Base-by-base conservation (phyloP, 2,329 filamentous ascomycete species). In the Dryadomyces quercus-mongolicae region DNA sequence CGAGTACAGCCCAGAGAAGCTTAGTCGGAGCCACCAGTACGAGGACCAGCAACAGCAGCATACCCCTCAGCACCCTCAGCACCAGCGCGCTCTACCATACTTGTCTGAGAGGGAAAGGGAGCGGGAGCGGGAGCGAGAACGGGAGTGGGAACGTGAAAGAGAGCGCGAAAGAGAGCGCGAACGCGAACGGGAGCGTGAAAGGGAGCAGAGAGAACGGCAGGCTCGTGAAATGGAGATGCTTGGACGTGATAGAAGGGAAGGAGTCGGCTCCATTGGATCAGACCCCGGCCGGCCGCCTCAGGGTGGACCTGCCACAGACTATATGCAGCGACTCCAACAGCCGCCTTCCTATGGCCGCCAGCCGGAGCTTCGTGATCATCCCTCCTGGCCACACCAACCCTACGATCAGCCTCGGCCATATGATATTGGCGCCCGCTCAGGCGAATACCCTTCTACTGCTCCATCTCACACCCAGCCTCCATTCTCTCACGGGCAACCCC, bases 1-100 rank as follows among this genome's bases (percentile, higher is more conserved):
- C 60, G 78, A 81, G 53, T 81, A 80, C 61, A 77, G 77, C 56
- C 71, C 72, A 0, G 78, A 82, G 48, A 71, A 75, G 52, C 67
- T 70, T 1, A 65, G 67, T 21, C 64, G 67, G 13, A 67, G 70
- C 2, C 60, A 73, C 15, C 73, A 76, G 49, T 80, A 76, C 59
- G 78, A 83, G 55, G 77, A 81, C 20, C 74, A 47, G 13, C 50
- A 31, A 25, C 51, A 49, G 18, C 34, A 36, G 45, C 54, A 54
- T 25, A 18, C 21, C 4, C 44, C 9, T 20, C 74, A 22, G 15
- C 47, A 68, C 20, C 65, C 44, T 12, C 44, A 46, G 20, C 44
- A 46, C 21, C 44, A 46, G n/a, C 44, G 44, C 20, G 44, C 44
- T 13, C 20, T 46, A 9, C 44, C 44, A 9, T 46, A 46, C 21